Conservation (phyloP, 169 alveolate species). For the Babesia sp. region DNA sequence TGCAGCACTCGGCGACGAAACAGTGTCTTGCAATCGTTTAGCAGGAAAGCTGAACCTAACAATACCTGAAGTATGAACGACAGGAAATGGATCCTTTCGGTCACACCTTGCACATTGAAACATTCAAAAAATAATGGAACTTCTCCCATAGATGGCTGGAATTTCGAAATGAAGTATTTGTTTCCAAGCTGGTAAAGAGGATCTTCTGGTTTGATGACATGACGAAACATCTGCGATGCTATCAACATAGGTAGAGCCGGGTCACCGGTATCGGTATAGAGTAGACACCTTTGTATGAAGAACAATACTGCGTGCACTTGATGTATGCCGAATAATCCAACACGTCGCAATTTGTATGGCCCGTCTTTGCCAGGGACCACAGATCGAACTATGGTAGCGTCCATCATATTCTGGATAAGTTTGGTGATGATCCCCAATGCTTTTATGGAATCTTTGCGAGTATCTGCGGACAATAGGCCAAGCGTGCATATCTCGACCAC, state of each 20-base stretch:
- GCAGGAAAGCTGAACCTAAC: slow-evolving; percentile 4
- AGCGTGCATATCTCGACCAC: slow-evolving; percentile 20
- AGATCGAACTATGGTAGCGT: slow-evolving; percentile 27
- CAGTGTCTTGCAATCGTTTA: neutral
- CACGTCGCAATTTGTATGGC: slow-evolving; percentile 19
- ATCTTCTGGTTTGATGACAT: slow-evolving; percentile 34
- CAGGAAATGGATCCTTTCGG: neutral
- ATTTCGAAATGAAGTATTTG: slow-evolving; percentile 10
- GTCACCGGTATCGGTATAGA: slow-evolving; percentile 8
- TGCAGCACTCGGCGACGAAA: slow-evolving; percentile 29
- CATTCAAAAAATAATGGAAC: slow-evolving; percentile 43
- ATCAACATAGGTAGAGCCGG: slow-evolving; percentile 3
- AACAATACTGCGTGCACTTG: slow-evolving; percentile 31
- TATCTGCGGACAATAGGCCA: neutral
- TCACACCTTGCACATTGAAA: slow-evolving; percentile 22
- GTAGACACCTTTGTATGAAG: slow-evolving; percentile 5
- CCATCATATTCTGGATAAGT: slow-evolving; percentile 18
- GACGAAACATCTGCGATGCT: slow-evolving; percentile 12
- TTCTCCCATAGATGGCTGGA: slow-evolving; percentile 10
- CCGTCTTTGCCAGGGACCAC: slow-evolving; percentile 8
- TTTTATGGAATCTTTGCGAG: neutral
- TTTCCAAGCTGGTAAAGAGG: slow-evolving; percentile 23
- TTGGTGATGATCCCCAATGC: slow-evolving; percentile 11
- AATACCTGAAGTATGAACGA: slow-evolving; percentile 19
- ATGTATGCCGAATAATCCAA: slow-evolving; percentile 20